Evolutionary conservation across 176 grass and related monocot genomes (phyloP).

Genomic region (Oryza australiensis): DNA sequence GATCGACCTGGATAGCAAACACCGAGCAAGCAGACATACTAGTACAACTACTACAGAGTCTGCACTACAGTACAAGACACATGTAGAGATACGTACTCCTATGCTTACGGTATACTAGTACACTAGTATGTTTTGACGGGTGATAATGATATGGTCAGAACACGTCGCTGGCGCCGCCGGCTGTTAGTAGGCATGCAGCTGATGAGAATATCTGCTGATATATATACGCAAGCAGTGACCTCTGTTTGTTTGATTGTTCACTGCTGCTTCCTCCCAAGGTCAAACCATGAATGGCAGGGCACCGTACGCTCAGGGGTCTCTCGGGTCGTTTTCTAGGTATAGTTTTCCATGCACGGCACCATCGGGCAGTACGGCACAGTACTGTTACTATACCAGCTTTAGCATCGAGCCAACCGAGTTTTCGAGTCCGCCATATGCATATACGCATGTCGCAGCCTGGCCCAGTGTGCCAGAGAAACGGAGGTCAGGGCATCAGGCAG

Average conservation of each 20-base stretch:
- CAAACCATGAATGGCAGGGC: slow-evolving; percentile 22
- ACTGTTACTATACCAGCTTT: too few relatives aligned
- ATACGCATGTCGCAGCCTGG: not conserved
- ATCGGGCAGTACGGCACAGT: not conserved
- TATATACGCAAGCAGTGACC: not conserved
- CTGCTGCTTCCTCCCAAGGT: slow-evolving; percentile 9
- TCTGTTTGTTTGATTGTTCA: not conserved
- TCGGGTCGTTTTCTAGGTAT: slow-evolving; percentile 35
- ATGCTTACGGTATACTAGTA: not conserved
- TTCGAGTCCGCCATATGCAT: too few relatives aligned
- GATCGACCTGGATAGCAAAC: not conserved
- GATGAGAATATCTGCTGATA: not conserved
- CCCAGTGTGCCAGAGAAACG: not conserved
- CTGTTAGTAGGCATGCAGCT: not conserved
- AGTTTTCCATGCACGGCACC: not conserved
- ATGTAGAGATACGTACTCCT: too few relatives aligned
- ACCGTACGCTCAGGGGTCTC: not conserved
- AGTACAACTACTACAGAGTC: not conserved
- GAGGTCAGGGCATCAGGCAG: not conserved
- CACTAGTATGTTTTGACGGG: not conserved
- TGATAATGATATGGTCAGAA: not conserved
- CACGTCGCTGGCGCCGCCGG: not conserved
- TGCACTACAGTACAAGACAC: not conserved
- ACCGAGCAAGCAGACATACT: not conserved
- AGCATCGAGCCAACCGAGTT: not conserved